Base-by-base conservation (phyloP, 129 eudicot genomes). In the Tagetes erecta region DNA sequence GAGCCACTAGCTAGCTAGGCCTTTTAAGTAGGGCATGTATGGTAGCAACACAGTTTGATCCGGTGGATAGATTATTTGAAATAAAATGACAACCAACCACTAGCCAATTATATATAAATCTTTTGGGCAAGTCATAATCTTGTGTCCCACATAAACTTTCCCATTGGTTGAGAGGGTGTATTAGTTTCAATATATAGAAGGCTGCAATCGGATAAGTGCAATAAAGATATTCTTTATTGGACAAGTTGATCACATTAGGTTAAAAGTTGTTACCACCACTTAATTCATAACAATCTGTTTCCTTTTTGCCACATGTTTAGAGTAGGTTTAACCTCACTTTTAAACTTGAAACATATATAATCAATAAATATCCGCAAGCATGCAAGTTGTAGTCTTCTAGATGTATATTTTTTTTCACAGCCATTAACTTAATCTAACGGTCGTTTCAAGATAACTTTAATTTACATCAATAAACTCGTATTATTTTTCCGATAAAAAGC, bases 81-180 rank as follows among this genome's bases (percentile, higher is more conserved):
- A 53, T 76, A 68, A 76, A 76, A 76, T 5, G 69, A 67, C 74
- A 76, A 33, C 58, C 74, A 76, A 33, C 58, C 74, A 76, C 80
- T 42, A 44, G 47, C n/a, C 75, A 68, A 76, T 67, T 67, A 76
- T 76, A 13, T 53, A 55, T 59, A 68, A 67, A 55, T 68, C 68
- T 57, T 68, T 36, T 68, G 49, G 46, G 59, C 68, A 3, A 40
- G 69, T 68, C 80, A 8, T 40, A 76, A 36, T 76, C 75, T 56
- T 44, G 49, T 40, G 70, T n/a, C 70, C 70, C 70, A 39, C 70
- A 40, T 6, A 37, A 20, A n/a, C 35, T 3, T 39, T 40, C 50
- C 36, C 34, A 14, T 64, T 64, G 70, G 50, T 64, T 64, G 49
- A 64, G 12, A 64, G 37, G 50, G 50, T 6, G 50, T 40, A 64